A percentile compares a stretch with the other conserved stretches of the same genome.
Evolutionary conservation across 331 rosid genomes (phyloP).

Genomic region (Stylosanthes scabra): DNA sequence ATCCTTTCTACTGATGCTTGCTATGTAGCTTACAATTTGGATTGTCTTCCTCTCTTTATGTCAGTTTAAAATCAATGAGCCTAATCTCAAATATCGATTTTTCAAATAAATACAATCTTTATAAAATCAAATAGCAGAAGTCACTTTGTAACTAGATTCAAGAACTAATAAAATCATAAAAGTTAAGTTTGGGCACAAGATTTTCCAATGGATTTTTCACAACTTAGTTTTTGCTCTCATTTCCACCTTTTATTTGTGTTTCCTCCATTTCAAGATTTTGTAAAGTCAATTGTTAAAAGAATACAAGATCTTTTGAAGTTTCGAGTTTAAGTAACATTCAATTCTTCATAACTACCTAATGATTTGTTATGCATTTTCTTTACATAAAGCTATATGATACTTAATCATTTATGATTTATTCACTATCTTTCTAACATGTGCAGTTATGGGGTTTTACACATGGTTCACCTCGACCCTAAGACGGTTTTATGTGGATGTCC

Average conservation of each 20-base stretch:
- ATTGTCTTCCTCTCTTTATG: not conserved
- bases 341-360: no score
- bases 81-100: constrained; percentile 1
- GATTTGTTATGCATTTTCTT: no score
- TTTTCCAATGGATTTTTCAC: constrained; percentile 9
- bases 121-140: constrained; percentile 11
- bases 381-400: no score
- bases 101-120: constrained; percentile 1
- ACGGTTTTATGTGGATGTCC: constrained; percentile 29
- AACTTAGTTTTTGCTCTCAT: not conserved
- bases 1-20: not conserved
- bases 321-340: no score
- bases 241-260: no score
- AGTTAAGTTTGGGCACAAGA: constrained; percentile 20
- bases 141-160: not conserved
- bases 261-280: no score
- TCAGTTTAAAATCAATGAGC: constrained; percentile 4
- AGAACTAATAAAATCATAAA: not conserved
- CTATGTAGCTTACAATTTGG: not conserved
- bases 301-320: no score
- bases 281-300: no score
- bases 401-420: not conserved
- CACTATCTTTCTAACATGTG: constrained; percentile 39
- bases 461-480: constrained; percentile 54
- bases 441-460: constrained; percentile 99